Evolutionary conservation across 75 land plant species (phyloP).

Genomic region (Sequoia sempervirens): DNA sequence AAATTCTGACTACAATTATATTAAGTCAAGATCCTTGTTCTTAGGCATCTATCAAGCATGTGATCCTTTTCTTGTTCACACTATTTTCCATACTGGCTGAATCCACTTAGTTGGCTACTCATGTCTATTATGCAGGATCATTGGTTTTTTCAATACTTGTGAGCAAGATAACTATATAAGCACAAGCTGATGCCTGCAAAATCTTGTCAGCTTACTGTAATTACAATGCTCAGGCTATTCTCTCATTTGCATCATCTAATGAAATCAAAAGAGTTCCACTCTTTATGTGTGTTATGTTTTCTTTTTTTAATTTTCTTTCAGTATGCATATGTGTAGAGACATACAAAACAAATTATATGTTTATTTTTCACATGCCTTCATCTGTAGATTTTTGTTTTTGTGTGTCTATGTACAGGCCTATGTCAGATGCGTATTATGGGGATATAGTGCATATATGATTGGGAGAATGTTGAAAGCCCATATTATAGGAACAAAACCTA

Average conservation of each 20-base stretch:
- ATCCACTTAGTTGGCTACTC: not conserved
- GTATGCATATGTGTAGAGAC: not conserved
- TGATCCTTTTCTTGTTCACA: not conserved
- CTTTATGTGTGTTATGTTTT: not conserved
- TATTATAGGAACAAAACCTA: not conserved
- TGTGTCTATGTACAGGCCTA: not conserved
- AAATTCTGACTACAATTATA: not conserved
- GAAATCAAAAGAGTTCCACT: not conserved
- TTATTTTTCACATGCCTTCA: not conserved
- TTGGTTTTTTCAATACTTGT: not conserved
- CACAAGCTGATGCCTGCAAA: not conserved
- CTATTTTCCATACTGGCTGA: conserved; percentile 1
- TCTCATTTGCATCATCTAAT: conserved; percentile 1
- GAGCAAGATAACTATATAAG: not conserved
- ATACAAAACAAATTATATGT: not conserved
- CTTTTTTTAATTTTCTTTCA: not conserved
- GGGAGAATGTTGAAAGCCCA: not conserved
- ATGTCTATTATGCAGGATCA: not conserved
- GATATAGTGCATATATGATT: not conserved
- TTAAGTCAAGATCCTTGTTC: not conserved
- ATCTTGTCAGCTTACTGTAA: not conserved
- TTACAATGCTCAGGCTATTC: not conserved
- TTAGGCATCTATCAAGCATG: not conserved
- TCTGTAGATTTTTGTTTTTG: not conserved
- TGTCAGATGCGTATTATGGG: not conserved